Percentiles rank a stretch among this genome's conserved stretches.
phyloP scores from a whole-genome alignment of 768 basidiomycete species.

The Boletales sp. region DNA sequence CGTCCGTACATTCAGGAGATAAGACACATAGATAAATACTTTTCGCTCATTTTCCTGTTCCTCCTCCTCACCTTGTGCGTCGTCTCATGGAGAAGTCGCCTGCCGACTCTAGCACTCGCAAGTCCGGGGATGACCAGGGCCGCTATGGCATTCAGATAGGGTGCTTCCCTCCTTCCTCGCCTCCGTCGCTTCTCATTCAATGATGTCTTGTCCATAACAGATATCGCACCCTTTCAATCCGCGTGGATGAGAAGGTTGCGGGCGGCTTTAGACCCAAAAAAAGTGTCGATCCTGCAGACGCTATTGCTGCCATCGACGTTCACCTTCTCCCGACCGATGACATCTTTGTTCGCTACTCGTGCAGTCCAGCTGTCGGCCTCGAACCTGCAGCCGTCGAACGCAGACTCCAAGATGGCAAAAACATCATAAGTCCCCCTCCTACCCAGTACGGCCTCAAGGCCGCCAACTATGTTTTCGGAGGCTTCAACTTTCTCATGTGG shows the following conservation, averaged over 20 bases:
- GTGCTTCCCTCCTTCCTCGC: not conserved
- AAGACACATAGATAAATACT: slow-evolving; percentile 14
- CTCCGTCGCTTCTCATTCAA: not conserved
- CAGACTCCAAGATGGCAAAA: slow-evolving; percentile 39
- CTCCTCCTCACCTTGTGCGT: not conserved
- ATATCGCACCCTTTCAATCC: slow-evolving; percentile 46
- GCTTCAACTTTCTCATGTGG: slow-evolving; percentile 57
- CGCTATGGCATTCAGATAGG: slow-evolving; percentile 31
- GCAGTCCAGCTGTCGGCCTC: slow-evolving; percentile 42
- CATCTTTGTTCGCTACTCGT: slow-evolving; percentile 42
- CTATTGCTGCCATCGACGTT: slow-evolving; percentile 45
- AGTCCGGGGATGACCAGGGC: slow-evolving; percentile 14
- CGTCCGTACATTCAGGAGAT: not conserved
- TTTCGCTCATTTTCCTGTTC: no score
- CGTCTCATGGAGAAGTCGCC: slow-evolving; percentile 19
- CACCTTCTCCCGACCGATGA: slow-evolving; percentile 42
- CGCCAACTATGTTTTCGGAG: slow-evolving; percentile 52
- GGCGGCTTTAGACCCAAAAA: slow-evolving; percentile 13
- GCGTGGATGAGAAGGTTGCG: slow-evolving; percentile 33
- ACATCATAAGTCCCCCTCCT: slow-evolving; percentile 47
- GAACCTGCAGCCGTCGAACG: slow-evolving; percentile 43
- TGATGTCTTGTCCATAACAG: slow-evolving; percentile 12
- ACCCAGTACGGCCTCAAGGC: slow-evolving; percentile 48
- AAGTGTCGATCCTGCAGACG: slow-evolving; percentile 33
- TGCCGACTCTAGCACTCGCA: slow-evolving; percentile 7